Evolutionary conservation across 495 filamentous ascomycete genomes (phyloP).

Genomic region (Podospora australis): DNA sequence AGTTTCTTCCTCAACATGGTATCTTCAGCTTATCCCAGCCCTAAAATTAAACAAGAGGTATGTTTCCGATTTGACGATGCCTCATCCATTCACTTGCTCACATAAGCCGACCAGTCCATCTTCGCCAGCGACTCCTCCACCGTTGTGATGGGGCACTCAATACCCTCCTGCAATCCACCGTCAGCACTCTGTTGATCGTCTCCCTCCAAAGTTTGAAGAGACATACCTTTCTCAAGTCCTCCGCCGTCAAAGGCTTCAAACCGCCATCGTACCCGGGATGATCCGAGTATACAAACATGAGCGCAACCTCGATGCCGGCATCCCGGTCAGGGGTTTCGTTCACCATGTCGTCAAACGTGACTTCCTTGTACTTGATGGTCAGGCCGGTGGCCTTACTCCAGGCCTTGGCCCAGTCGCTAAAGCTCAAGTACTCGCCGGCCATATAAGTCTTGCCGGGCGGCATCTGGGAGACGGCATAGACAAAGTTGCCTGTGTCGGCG

Average conservation of each 20-base stretch:
- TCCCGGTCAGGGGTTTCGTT: constrained; percentile 23
- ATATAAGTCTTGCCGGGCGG: constrained; percentile 38
- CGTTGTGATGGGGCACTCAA: constrained; percentile 30
- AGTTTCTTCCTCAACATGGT: too few relatives aligned
- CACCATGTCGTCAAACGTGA: constrained; percentile 32
- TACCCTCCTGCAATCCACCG: constrained; percentile 22
- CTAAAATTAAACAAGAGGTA: too few relatives aligned
- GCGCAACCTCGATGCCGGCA: constrained; percentile 29
- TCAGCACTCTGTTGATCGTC: neutral
- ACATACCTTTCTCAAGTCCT: constrained; percentile 36
- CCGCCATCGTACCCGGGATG: constrained; percentile 37
- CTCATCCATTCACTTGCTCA: constrained; percentile 13
- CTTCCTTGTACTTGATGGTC: constrained; percentile 25
- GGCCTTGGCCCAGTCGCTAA: constrained; percentile 27
- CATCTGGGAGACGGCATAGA: constrained; percentile 38
- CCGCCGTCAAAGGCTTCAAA: constrained; percentile 30
- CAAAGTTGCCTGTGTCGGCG: constrained; percentile 35
- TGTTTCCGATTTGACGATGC: too few relatives aligned
- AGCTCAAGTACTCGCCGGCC: constrained; percentile 29
- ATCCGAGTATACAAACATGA: constrained; percentile 34
- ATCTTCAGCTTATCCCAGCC: too few relatives aligned
- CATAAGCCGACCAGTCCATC: constrained; percentile 20
- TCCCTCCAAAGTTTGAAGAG: neutral
- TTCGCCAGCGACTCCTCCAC: constrained; percentile 22
- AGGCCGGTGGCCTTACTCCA: constrained; percentile 28